Base-by-base conservation (phyloP, 257 asterid genomes). In the Ajuga chamaepitys region DNA sequence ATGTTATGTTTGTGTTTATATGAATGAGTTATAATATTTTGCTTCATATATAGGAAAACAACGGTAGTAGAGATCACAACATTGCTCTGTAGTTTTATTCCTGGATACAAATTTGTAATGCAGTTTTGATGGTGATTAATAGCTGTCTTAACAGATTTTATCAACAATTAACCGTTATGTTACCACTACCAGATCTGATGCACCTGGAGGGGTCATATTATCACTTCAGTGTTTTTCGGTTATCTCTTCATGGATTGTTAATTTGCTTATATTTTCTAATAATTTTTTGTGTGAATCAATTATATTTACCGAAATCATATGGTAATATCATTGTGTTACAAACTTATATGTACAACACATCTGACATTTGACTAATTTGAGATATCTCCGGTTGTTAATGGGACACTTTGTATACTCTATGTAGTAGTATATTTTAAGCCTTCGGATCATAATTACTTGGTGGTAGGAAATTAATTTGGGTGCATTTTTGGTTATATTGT, bases 171-270 rank as follows among this genome's bases (percentile, higher is more conserved):
- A 53, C 40, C 24, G 60, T 41, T 44, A 60, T 41, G 44, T 14
- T 64, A 64, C 22, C 34, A 55, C 37, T 21, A 62, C 58, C 72
- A 37, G 71, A 35, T 68, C 30, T 42, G 70, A 58, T 59, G 67
- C 40, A 0, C 62, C 22, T 67, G 67, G 66, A 30, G 11, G 51
- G 22, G 46, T 51, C 53, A 55, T 63, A 68, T 47, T 10, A 52
- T 42, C 17, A 40, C 52, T 68, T 45, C 61, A 51, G 32, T 34
- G 35, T 48, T 70, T 57, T 50, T 1, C 26, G 34, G 46, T 57
- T 9, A 64, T 14, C 35, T 18, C 51, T 59, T 30, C 26, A 44
- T n/a, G 28, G 17, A 47, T 25, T 45, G 20, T 54, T 51, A 22
- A 10, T 18, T 16, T 55, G 9, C 10, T 52, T 25, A 21, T 20